phyloP scores from a whole-genome alignment of 2,329 filamentous ascomycete species.

The Penicillium sumatraense region DNA sequence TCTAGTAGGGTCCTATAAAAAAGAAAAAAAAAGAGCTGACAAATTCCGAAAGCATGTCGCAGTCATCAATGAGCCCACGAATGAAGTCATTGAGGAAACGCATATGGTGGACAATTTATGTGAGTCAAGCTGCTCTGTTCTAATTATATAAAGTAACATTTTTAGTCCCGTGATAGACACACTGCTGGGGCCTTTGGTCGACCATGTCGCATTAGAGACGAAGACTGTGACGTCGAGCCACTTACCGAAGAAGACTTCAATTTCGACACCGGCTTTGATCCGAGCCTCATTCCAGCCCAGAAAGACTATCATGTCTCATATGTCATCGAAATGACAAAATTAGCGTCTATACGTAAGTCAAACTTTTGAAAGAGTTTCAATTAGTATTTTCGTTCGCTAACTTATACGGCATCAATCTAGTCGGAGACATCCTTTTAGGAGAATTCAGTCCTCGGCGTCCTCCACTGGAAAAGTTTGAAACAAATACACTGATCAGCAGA shows the following conservation, averaged over 20 bases:
- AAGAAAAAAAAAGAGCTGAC: neutral
- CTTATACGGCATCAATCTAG: neutral
- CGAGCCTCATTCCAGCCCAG: slow-evolving; percentile 9
- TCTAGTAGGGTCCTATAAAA: neutral
- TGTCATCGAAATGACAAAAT: slow-evolving; percentile 15
- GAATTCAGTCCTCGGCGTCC: slow-evolving; percentile 10
- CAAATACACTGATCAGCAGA: neutral
- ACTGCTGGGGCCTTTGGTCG: slow-evolving; percentile 29
- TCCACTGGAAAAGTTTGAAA: slow-evolving; percentile 2
- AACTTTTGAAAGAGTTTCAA: neutral
- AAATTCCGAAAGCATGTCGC: neutral
- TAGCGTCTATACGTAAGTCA: slow-evolving; percentile 10
- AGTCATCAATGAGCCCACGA: slow-evolving; percentile 4
- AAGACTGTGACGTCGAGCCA: slow-evolving; percentile 30
- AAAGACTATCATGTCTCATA: slow-evolving; percentile 11
- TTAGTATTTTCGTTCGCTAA: neutral
- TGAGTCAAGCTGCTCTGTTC: neutral
- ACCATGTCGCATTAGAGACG: slow-evolving; percentile 30
- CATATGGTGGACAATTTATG: slow-evolving; percentile 22
- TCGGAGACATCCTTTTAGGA: slow-evolving; percentile 10
- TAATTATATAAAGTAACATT: neutral
- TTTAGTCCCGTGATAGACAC: slow-evolving; percentile 27
- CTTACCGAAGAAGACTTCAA: slow-evolving; percentile 27
- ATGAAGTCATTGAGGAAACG: slow-evolving; percentile 20
- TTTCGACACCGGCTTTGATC: slow-evolving; percentile 17